A percentile compares a stretch with the other conserved stretches of the same genome.
phyloP scores from a whole-genome alignment of 2,329 filamentous ascomycete species.

The Cladosporium halotolerans region DNA sequence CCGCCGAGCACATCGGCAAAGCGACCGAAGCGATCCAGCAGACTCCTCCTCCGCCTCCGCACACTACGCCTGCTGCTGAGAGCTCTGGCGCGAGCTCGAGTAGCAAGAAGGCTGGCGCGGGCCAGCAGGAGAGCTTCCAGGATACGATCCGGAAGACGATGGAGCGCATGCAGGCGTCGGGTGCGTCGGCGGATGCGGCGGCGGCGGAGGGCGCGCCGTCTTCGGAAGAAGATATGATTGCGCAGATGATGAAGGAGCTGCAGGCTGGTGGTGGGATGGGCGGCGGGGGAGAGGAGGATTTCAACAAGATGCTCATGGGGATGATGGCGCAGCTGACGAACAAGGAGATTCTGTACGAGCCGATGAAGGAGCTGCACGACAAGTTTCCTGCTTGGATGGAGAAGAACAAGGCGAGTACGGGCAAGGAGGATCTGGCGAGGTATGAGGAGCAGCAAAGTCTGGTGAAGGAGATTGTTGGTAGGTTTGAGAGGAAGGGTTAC shows the following conservation, averaged over 20 bases:
- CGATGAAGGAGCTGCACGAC: constrained; percentile 92
- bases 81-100: background rate
- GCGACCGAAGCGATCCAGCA: constrained; percentile 26
- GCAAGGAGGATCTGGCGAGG: constrained; percentile 65
- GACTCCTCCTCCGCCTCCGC: no score
- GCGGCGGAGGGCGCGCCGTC: constrained; percentile 49
- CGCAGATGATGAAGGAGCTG: constrained; percentile 89
- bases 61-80: background rate
- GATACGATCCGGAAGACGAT: constrained; percentile 91
- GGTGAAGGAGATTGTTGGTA: constrained; percentile 77
- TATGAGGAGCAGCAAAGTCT: constrained; percentile 75
- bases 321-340: constrained; percentile 99
- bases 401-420: constrained; percentile 69
- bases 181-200: constrained; percentile 75
- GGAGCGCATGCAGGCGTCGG: constrained; percentile 89
- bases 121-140: constrained; percentile 66
- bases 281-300: constrained; percentile 65
- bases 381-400: constrained; percentile 89
- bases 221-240: constrained; percentile 70
- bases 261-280: constrained; percentile 50
- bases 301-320: constrained; percentile 88
- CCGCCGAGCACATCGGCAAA: constrained; percentile 27
- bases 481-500: constrained; percentile 79
- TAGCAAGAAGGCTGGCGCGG: constrained; percentile 8
- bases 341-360: constrained; percentile 96